Evolutionary conservation across 108 stramenopile species (phyloP).

Genomic region (Pseudonitzschia multiseries): DNA sequence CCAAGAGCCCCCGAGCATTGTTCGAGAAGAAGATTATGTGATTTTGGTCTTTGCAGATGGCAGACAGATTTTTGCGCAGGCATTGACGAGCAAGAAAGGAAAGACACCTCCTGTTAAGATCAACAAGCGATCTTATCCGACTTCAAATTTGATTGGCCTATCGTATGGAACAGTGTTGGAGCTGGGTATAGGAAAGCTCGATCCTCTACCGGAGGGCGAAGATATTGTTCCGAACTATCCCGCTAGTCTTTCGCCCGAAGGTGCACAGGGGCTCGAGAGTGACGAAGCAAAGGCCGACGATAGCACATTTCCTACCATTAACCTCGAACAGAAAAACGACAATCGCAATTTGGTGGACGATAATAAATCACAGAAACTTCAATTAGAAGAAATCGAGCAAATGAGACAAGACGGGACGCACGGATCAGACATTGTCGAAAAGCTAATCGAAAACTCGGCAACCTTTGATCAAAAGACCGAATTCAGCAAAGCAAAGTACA

Average conservation of each 20-base stretch:
- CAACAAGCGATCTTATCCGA: conserved; percentile 71
- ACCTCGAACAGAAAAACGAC: conserved; percentile 53
- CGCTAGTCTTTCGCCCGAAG: neutral
- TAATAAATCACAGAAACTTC: conserved; percentile 69
- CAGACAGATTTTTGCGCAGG: conserved; percentile 71
- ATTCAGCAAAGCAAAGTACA: conserved; percentile 86
- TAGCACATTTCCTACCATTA: conserved; percentile 29
- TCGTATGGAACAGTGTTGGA: conserved; percentile 85
- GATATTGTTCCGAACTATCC: conserved; percentile 54
- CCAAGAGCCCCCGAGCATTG: conserved; percentile 21
- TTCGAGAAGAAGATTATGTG: conserved; percentile 66
- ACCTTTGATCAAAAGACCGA: conserved; percentile 83
- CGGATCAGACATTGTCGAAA: conserved; percentile 67
- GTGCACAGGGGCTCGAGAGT: conserved; percentile 18
- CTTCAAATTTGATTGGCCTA: conserved; percentile 63
- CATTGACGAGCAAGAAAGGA: conserved; percentile 42
- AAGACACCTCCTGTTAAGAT: conserved; percentile 70
- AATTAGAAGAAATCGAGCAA: conserved; percentile 37
- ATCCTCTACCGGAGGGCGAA: conserved; percentile 63
- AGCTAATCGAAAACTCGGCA: conserved; percentile 76
- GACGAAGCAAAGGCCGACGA: conserved; percentile 34
- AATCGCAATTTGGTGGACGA: conserved; percentile 80
- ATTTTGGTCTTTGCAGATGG: conserved; percentile 75
- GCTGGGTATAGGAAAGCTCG: conserved; percentile 38
- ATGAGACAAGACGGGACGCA: conserved; percentile 43